phyloP scores from a whole-genome alignment of 805 yeast species.

The Candida rishiriensis region DNA sequence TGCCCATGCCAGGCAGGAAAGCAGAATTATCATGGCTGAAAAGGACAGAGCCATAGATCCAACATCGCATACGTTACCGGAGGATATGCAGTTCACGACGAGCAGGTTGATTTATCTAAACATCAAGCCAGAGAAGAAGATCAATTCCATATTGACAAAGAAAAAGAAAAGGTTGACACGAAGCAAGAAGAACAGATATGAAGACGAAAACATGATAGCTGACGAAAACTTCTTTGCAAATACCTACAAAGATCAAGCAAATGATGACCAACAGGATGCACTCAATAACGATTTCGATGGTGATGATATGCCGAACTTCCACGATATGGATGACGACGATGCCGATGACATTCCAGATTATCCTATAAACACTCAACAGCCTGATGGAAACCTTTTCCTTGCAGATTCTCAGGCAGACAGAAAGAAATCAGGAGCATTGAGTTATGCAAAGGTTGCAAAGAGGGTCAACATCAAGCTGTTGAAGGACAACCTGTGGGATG shows the following conservation, averaged over 20 bases:
- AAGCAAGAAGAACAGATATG: constrained; percentile 12
- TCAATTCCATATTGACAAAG: constrained; percentile 25
- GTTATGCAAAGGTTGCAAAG: constrained; percentile 44
- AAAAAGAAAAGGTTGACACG: constrained; percentile 15
- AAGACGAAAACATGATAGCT: constrained; percentile 34
- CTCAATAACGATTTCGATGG: constrained; percentile 9
- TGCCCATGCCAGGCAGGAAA: constrained; percentile 16
- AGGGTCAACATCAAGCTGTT: constrained; percentile 43
- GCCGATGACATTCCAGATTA: constrained; percentile 28
- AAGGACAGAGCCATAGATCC: constrained; percentile 21
- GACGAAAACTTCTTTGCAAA: constrained; percentile 51
- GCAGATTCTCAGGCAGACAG: constrained; percentile 12
- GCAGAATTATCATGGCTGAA: constrained; percentile 22
- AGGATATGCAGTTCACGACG: constrained; percentile 47
- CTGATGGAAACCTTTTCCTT: constrained; percentile 4
- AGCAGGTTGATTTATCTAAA: constrained; percentile 42
- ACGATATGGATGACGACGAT: constrained; percentile 29
- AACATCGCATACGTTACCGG: constrained; percentile 36
- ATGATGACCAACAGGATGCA: constrained; percentile 3
- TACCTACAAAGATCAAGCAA: constrained; percentile 34
- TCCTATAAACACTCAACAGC: constrained; percentile 18
- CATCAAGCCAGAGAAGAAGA: constrained; percentile 37
- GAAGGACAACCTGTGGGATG: constrained; percentile 44
- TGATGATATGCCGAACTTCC: constrained; percentile 16
- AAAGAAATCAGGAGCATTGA: constrained; percentile 26